phyloP scores from a whole-genome alignment of 768 basidiomycete species.

The Gymnopilus junonius region DNA sequence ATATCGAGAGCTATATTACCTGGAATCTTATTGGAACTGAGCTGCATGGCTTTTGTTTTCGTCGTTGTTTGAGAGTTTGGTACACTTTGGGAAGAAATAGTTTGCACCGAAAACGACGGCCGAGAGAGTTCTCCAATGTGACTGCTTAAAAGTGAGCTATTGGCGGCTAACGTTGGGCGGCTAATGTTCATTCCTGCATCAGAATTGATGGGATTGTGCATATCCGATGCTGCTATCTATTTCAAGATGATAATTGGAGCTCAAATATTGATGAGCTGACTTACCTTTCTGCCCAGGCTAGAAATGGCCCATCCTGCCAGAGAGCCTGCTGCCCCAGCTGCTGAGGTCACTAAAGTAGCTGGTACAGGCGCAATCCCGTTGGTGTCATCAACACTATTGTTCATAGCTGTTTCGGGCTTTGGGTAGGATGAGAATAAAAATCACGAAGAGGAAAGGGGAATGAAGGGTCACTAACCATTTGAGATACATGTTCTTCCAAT shows the following conservation, averaged over 20 bases:
- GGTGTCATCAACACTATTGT: constrained; percentile 12
- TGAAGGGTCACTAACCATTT: constrained; percentile 71
- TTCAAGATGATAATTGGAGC: constrained; percentile 1
- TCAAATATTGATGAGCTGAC: constrained; percentile 11
- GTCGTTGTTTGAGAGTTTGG: constrained; percentile 24
- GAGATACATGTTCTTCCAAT: constrained; percentile 75
- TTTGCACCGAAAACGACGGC: constrained; percentile 22
- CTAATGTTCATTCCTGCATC: constrained; percentile 31
- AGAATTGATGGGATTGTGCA: constrained; percentile 68
- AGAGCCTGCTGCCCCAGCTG: constrained; percentile 89
- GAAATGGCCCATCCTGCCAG: constrained; percentile 97
- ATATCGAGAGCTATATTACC: constrained; percentile 31
- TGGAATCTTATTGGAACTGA: constrained; percentile 60
- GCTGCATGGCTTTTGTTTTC: constrained; percentile 67
- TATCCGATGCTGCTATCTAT: constrained; percentile 73
- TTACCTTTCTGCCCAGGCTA: constrained; percentile 81
- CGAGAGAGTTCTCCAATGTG: constrained; percentile 30
- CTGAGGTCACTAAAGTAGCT: constrained; percentile 74
- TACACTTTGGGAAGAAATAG: constrained; percentile 14
- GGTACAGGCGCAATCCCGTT: constrained; percentile 35
- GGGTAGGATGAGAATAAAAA: not conserved
- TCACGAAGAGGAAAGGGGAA: not conserved
- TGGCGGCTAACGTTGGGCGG: constrained; percentile 49
- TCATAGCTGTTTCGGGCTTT: constrained; percentile 44
- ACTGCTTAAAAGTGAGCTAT: constrained; percentile 19